These are phyloP conservation scores for Aspergillus quadrilineatus DNA, from an alignment of 2,329 filamentous ascomycete species.

Conservation along the genomic window DNA sequence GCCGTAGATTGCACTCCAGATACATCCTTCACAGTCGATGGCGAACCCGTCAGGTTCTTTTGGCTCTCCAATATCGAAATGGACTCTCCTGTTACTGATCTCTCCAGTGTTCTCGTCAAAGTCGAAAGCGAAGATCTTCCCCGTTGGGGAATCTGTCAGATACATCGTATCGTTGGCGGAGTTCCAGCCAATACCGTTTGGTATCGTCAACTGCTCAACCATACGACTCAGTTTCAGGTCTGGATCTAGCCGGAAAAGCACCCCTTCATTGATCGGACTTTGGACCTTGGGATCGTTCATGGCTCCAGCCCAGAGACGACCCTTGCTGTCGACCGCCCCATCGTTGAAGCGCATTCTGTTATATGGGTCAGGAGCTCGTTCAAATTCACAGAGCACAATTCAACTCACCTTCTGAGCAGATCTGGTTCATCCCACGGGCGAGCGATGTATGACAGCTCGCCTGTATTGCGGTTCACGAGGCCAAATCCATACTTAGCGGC, in stretches of 20 bases:
- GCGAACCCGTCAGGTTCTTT: conserved; percentile 79
- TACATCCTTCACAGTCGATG: conserved; percentile 77
- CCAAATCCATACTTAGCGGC: conserved; percentile 81
- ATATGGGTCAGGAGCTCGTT: conserved; percentile 15
- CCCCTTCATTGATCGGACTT: conserved; percentile 56
- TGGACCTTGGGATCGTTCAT: conserved; percentile 79
- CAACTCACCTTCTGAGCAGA: conserved; percentile 47
- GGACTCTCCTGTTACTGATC: conserved; percentile 68
- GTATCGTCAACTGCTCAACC: conserved; percentile 68
- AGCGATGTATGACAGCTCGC: conserved; percentile 56
- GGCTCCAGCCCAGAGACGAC: conserved; percentile 79
- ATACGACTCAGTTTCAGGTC: conserved; percentile 61
- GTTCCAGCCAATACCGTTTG: conserved; percentile 83
- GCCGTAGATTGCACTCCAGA: conserved; percentile 88
- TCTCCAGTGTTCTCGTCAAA: conserved; percentile 64
- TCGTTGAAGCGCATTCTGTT: conserved; percentile 68
- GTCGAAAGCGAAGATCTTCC: conserved; percentile 71
- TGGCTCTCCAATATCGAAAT: conserved; percentile 66
- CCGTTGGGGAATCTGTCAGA: conserved; percentile 74
- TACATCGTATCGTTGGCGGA: conserved; percentile 71
- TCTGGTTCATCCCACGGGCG: conserved; percentile 53
- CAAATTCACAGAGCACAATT: conserved; percentile 1
- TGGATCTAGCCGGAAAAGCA: conserved; percentile 69
- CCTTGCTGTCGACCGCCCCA: conserved; percentile 74
- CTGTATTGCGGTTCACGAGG: conserved; percentile 65